Base-by-base conservation (phyloP, 2,329 filamentous ascomycete species). In the Aspergillus udagawae region DNA sequence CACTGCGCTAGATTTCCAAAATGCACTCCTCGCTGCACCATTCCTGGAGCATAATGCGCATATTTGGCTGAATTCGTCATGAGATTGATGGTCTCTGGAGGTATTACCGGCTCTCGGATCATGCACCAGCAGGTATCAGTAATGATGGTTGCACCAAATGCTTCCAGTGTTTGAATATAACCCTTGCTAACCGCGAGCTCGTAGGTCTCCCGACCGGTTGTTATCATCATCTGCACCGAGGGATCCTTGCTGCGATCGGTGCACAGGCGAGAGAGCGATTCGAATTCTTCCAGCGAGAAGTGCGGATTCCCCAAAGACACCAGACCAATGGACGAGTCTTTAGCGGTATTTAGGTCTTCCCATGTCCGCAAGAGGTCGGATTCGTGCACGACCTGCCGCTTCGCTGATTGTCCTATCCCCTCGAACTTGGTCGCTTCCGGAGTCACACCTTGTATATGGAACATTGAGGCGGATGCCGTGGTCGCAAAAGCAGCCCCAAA, bases 51-150 rank as follows among this genome's bases (percentile, higher is more conserved):
- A 49, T 80, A 80, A 63, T 80, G 76, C 0, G 77, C 77, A 60
- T 80, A 79, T 60, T 80, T 80, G 0, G 66, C 76, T 1, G 78
- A 80, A 52, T 80, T 80, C 0, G 73, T 79, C 77, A 77, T 73
- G 54, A 80, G 73, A 1, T 63, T 68, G 2, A 63, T 62, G 0
- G 65, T 58, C 2, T 51, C 9, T 0, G 6, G 38, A 3, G 67
- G 69, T 8, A 80, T 73, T 0, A 76, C 62, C 0, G 77, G 76
- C 48, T 79, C 75, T 0, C 56, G 54, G 17, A 80, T 72, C 74
- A 80, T 77, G 58, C 78, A 80, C 78, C 78, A 80, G 53, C 78
- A 80, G 0, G 77, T 79, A 58, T 81, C 77, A 0, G 73, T 79
- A 12, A 80, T 64, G 4, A 79, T 52, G 23, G 67, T 63, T 1